Percentiles rank a stretch among this genome's conserved stretches.
Evolutionary conservation across 75 land plant genomes (phyloP).

Genomic region (Cunninghamia lanceolata): DNA sequence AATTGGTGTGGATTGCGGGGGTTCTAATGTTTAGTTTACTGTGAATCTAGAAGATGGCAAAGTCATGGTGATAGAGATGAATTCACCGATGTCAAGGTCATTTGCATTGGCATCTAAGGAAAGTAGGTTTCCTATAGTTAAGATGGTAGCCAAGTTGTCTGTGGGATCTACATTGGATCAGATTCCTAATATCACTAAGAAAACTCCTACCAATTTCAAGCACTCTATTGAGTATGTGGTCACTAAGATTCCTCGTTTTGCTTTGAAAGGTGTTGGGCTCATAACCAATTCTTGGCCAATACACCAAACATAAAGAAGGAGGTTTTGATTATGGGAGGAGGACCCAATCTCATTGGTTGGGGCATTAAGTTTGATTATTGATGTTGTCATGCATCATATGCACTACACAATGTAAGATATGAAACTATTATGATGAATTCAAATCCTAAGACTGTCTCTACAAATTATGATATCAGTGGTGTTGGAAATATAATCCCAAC

Average conservation of each 20-base stretch:
- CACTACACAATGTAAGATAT: slow-evolving; percentile 85
- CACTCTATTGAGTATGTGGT: slow-evolving; percentile 99
- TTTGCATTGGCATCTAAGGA: slow-evolving; percentile 97
- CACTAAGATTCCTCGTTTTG: slow-evolving; percentile 99
- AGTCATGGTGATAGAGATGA: slow-evolving; percentile 99
- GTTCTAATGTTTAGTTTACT: slow-evolving; percentile 97
- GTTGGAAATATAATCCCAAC: too few species aligned
- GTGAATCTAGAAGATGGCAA: slow-evolving; percentile 97
- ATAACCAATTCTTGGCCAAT: slow-evolving; percentile 81
- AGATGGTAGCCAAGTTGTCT: slow-evolving; percentile 98
- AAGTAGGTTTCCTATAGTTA: slow-evolving; percentile 96
- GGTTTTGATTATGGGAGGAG: slow-evolving; percentile 96
- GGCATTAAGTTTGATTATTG: slow-evolving; percentile 99
- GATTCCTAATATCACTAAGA: slow-evolving; percentile 96
- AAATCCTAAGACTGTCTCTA: slow-evolving; percentile 98
- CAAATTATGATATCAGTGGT: too few species aligned
- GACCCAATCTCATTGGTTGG: slow-evolving; percentile 96
- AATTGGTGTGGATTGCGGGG: slow-evolving; percentile 99
- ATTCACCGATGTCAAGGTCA: slow-evolving; percentile 91
- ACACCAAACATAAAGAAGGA: too few species aligned
- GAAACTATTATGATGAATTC: slow-evolving; percentile 99
- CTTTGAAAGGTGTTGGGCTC: slow-evolving; percentile 99
- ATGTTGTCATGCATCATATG: slow-evolving; percentile 95
- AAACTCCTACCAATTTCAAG: slow-evolving; percentile 98
- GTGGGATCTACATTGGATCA: slow-evolving; percentile 95